A percentile compares a stretch with the other conserved stretches of the same genome.
phyloP scores from a whole-genome alignment of 305 asterid genomes.

The Salvia sclarea region DNA sequence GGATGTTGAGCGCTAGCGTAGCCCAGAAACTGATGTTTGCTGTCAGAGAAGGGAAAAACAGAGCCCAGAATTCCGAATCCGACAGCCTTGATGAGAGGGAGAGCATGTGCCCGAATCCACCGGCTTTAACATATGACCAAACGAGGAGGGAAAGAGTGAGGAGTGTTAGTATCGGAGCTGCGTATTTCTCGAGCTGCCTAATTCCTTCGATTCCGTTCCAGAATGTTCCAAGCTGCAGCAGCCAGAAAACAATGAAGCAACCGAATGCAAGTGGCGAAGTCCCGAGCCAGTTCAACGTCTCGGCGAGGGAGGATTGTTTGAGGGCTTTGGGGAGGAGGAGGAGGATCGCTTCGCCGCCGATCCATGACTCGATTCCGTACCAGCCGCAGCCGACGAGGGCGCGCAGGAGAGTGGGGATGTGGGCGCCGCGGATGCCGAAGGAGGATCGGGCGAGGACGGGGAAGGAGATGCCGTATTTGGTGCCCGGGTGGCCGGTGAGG shows the following conservation, averaged over 20 bases:
- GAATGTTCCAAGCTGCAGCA: slow-evolving; percentile 58
- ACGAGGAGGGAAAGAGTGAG: slow-evolving; percentile 56
- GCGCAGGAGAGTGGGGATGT: slow-evolving; percentile 72
- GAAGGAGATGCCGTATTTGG: slow-evolving; percentile 77
- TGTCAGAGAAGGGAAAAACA: slow-evolving; percentile 79
- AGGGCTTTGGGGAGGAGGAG: slow-evolving; percentile 54
- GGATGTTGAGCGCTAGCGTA: slow-evolving; percentile 74
- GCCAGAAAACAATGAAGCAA: slow-evolving; percentile 74
- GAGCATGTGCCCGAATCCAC: slow-evolving; percentile 80
- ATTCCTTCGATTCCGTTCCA: slow-evolving; percentile 93
- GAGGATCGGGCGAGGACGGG: slow-evolving; percentile 80
- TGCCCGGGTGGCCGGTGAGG: slow-evolving; percentile 82
- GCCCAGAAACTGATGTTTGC: slow-evolving; percentile 98
- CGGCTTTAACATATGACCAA: slow-evolving; percentile 73
- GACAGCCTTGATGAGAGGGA: slow-evolving; percentile 66
- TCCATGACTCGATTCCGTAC: slow-evolving; percentile 96
- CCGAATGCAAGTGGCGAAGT: slow-evolving; percentile 74
- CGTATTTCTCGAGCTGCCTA: slow-evolving; percentile 67
- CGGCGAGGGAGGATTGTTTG: slow-evolving; percentile 47
- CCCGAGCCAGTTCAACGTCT: slow-evolving; percentile 61
- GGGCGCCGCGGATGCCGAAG: slow-evolving; percentile 81
- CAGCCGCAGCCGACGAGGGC: slow-evolving; percentile 89
- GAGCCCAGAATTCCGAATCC: slow-evolving; percentile 63
- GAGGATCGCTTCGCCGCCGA: slow-evolving; percentile 87
- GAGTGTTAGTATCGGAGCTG: slow-evolving; percentile 68